Conservation (phyloP, 352 stramenopile genomes). For the Albugo laibachii region DNA sequence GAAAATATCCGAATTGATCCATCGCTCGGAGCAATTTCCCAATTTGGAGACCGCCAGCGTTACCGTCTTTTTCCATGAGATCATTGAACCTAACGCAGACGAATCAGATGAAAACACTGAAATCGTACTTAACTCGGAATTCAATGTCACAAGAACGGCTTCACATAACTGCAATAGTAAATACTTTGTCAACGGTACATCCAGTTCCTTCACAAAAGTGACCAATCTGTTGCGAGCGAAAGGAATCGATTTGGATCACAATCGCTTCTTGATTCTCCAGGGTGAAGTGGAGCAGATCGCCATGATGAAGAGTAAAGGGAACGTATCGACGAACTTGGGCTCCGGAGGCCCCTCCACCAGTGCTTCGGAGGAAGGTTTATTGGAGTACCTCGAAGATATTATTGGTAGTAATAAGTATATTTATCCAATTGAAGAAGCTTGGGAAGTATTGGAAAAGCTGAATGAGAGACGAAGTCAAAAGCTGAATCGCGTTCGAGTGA, state of each 20-base stretch:
- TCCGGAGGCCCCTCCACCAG: conserved; percentile 24
- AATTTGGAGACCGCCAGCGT: conserved; percentile 89
- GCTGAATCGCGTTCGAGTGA: conserved; percentile 95
- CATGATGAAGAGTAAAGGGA: conserved; percentile 99
- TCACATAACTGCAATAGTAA: conserved; percentile 91
- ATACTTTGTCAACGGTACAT: conserved; percentile 91
- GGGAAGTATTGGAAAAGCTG: conserved; percentile 86
- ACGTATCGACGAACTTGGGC: not conserved
- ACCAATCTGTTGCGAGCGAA: conserved; percentile 85
- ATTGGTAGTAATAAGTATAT: conserved; percentile 98
- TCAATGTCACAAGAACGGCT: conserved; percentile 87
- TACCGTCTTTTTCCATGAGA: conserved; percentile 96
- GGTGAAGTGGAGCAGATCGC: conserved; percentile 94
- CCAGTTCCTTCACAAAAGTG: conserved; percentile 89
- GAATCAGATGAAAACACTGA: conserved; percentile 88
- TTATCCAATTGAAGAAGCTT: conserved; percentile 84
- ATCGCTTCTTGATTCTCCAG: conserved; percentile 98
- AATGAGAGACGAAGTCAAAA: conserved; percentile 86
- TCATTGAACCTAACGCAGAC: conserved; percentile 18
- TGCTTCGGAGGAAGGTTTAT: conserved; percentile 84
- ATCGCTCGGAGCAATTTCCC: conserved; percentile 84
- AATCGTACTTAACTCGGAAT: conserved; percentile 39
- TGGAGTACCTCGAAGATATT: conserved; percentile 99
- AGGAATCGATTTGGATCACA: conserved; percentile 99
- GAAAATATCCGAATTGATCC: conserved; percentile 96